Percentiles rank a stretch among this genome's conserved stretches.
Conservation (phyloP, 2,329 filamentous ascomycete genomes). For the Fusarium pininemorale region DNA sequence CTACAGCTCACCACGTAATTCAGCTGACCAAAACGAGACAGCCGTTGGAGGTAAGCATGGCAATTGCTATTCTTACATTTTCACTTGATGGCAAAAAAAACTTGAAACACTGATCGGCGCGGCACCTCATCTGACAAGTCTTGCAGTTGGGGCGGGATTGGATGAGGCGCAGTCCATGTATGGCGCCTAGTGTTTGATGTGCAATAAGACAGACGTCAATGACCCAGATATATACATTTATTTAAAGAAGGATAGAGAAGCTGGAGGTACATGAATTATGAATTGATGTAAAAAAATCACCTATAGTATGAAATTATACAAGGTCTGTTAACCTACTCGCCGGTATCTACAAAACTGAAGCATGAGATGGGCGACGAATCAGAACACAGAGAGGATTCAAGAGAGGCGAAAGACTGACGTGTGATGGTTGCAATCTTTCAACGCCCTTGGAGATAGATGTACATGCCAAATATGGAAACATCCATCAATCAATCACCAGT, state of each 20-base stretch:
- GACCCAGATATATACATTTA: background rate
- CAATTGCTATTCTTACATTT: constrained; percentile 15
- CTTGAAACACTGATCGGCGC: constrained; percentile 35
- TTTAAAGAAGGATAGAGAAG: background rate
- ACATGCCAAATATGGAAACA: constrained; percentile 32
- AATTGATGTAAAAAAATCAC: background rate
- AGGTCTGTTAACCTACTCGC: background rate
- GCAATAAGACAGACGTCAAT: constrained; percentile 4
- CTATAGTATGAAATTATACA: background rate
- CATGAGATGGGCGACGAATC: background rate
- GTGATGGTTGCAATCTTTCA: constrained; percentile 19
- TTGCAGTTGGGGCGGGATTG: constrained; percentile 12
- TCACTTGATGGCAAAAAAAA: constrained; percentile 22
- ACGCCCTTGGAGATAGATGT: constrained; percentile 5
- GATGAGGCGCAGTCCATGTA: constrained; percentile 5
- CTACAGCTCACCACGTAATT: constrained; percentile 5
- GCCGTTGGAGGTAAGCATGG: background rate
- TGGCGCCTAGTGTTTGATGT: constrained; percentile 15
- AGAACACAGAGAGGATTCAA: background rate
- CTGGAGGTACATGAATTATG: background rate
- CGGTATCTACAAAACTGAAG: background rate
- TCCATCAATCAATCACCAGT: background rate
- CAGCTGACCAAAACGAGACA: background rate
- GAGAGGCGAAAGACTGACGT: constrained; percentile 29
- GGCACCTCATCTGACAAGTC: constrained; percentile 23